Base-by-base conservation (phyloP, 805 yeast genomes). In the Pichia kluyveri region DNA sequence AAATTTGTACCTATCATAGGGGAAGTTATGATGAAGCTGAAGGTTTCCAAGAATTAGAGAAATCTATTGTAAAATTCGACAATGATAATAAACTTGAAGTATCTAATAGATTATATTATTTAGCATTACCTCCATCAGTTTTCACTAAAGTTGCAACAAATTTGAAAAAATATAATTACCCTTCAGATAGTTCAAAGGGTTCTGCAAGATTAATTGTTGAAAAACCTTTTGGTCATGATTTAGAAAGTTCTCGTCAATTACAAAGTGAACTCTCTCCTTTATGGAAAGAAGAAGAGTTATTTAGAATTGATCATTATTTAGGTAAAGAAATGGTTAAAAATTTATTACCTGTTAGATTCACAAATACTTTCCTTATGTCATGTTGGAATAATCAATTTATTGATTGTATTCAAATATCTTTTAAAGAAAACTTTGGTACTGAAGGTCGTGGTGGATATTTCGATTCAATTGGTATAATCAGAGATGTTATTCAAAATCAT, bases 381-480 rank as follows among this genome's bases (percentile, higher is more conserved):
- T 78, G 85, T 48, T 93, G 97, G 97, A 83, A 85, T 71, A 82
- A 75, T 63, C 77, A 85, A 54, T 83, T 77, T 67, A 80, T 93
- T 61, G 75, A 80, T 53, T 78, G 83, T 38, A 82, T 93, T 53
- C 96, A 91, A 72, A 81, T 93, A 56, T 78, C 91, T 14, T 91
- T 93, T 75, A 93, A 93, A 72, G 99, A 93, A 71, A 87, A 93
- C n/a, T 93, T 93, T 59, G 99, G 99, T 48, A 93, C 99, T 39
- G 96, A 93, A 70, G 99, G 99, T 49, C 81, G 99, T 65, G 99
- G 99, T 57, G 99, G 99, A 38, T 93, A 93, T 72, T 93, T 93
- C 62, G 98, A 93, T 69, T 73, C 76, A 48, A 88, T 90, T 60
- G 99, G 99, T 50, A 93, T 93, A 63, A 86, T 93, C 57, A 81